These are phyloP conservation scores for Polymyxa betae DNA, from an alignment of 208 protist species.

Conservation along the genomic window DNA sequence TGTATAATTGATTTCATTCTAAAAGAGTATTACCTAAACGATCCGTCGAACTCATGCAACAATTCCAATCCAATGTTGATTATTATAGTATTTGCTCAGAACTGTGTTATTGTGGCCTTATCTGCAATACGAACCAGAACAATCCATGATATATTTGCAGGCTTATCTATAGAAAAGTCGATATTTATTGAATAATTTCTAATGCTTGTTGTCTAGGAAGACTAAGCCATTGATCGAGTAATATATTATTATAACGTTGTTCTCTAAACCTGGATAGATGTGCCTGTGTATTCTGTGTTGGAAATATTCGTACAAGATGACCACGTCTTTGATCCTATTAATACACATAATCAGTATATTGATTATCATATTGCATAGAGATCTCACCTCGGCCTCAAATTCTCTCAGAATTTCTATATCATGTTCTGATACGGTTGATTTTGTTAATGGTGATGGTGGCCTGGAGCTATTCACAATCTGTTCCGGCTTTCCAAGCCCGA, in stretches of 20 bases:
- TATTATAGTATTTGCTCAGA: too few species aligned
- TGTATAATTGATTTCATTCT: too few species aligned
- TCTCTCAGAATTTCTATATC: not conserved
- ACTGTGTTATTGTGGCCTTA: too few species aligned
- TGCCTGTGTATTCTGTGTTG: not conserved
- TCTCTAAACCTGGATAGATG: not conserved
- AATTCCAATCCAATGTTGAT: too few species aligned
- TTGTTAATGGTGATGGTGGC: not conserved
- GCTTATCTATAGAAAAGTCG: too few species aligned
- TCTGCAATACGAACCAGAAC: too few species aligned
- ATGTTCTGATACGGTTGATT: not conserved
- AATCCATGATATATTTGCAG: too few species aligned
- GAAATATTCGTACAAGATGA: constrained; percentile 6
- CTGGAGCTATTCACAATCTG: too few species aligned
- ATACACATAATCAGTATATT: not conserved
- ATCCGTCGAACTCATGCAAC: too few species aligned
- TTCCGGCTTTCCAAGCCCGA: not conserved
- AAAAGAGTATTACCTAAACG: too few species aligned
- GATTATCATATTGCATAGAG: not conserved
- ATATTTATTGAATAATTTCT: not conserved
- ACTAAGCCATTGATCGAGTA: not conserved
- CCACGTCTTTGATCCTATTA: constrained; percentile 2
- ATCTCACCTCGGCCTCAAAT: not conserved
- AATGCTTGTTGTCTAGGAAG: not conserved
- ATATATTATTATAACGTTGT: constrained; percentile 3